These are phyloP conservation scores for Trichoderma orchidacearum DNA, from an alignment of 495 filamentous ascomycete species.

Conservation along the genomic window DNA sequence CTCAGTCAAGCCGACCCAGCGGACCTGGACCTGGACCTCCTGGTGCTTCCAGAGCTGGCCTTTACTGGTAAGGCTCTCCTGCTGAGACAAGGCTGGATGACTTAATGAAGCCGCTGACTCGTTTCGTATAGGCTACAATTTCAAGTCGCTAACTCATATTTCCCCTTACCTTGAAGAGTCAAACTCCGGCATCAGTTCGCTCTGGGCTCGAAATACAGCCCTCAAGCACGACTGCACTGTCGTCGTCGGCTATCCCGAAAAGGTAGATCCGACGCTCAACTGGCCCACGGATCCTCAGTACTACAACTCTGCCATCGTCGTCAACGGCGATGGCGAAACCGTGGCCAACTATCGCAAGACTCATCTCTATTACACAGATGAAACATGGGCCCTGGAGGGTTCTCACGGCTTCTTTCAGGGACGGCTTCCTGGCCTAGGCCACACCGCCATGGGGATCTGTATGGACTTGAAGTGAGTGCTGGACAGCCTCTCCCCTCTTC, in stretches of 20 bases:
- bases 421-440: conserved; percentile 31
- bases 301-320: conserved; percentile 76
- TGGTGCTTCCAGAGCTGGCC: conserved; percentile 83
- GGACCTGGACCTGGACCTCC: conserved; percentile 36
- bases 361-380: conserved; percentile 85
- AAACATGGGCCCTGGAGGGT: conserved; percentile 80
- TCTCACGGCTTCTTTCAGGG: conserved; percentile 43
- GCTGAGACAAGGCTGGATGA: too few relatives aligned
- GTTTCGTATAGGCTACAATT: conserved; percentile 65
- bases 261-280: conserved; percentile 27
- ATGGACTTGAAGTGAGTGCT: conserved; percentile 52
- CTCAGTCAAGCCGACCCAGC: conserved; percentile 38
- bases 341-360: conserved; percentile 78
- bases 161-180: conserved; percentile 68
- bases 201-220: conserved; percentile 70
- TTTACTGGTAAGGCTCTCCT: conserved; percentile 52
- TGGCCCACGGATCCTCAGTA: conserved; percentile 32
- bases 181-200: conserved; percentile 54
- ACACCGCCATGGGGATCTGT: conserved; percentile 76
- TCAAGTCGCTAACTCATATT: conserved; percentile 65
- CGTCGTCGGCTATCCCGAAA: conserved; percentile 85
- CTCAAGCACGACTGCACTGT: conserved; percentile 61
- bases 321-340: conserved; percentile 54
- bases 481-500: neutral
- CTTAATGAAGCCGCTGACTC: neutral